A percentile compares a stretch with the other conserved stretches of the same genome.
These are phyloP conservation scores for Tremella yokohamensis DNA, from an alignment of 768 basidiomycete genomes.

Conservation along the genomic window DNA sequence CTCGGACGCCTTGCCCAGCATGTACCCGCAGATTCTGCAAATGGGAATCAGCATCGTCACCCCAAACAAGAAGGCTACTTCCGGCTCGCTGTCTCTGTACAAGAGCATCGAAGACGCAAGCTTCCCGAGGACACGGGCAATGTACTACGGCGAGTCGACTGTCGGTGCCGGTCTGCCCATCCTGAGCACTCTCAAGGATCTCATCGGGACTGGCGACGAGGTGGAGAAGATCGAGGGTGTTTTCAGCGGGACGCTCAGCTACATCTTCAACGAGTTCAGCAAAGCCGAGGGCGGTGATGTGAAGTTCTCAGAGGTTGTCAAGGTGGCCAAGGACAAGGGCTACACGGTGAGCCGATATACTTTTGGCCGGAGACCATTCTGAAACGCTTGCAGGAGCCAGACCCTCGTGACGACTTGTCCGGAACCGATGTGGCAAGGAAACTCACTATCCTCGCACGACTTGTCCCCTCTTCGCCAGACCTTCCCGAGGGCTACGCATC, in stretches of 20 bases:
- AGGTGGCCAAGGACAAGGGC: constrained; percentile 80
- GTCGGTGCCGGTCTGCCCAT: constrained; percentile 95
- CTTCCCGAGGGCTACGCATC: constrained; percentile 75
- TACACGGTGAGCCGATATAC: constrained; percentile 66
- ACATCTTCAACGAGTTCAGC: constrained; percentile 97
- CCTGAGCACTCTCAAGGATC: constrained; percentile 83
- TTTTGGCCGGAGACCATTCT: neutral
- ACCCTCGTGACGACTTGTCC: constrained; percentile 93
- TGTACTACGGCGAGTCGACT: constrained; percentile 68
- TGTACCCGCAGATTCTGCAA: constrained; percentile 75
- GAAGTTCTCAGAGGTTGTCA: constrained; percentile 83
- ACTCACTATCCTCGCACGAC: constrained; percentile 87
- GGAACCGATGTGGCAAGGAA: constrained; percentile 97
- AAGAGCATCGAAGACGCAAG: constrained; percentile 64
- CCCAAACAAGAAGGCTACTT: constrained; percentile 96
- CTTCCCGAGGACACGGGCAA: constrained; percentile 58
- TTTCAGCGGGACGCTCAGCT: constrained; percentile 94
- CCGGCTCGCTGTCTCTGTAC: constrained; percentile 66
- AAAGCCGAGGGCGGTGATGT: constrained; percentile 60
- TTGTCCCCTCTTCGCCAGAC: constrained; percentile 53
- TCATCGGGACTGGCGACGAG: constrained; percentile 90
- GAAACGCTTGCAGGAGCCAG: constrained; percentile 70
- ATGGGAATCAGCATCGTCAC: constrained; percentile 84
- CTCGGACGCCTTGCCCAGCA: constrained; percentile 69
- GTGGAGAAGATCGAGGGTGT: constrained; percentile 92